A percentile compares a stretch with the other conserved stretches of the same genome.
Conservation (phyloP, 495 filamentous ascomycete species). For the Achaetomiella virescens region DNA sequence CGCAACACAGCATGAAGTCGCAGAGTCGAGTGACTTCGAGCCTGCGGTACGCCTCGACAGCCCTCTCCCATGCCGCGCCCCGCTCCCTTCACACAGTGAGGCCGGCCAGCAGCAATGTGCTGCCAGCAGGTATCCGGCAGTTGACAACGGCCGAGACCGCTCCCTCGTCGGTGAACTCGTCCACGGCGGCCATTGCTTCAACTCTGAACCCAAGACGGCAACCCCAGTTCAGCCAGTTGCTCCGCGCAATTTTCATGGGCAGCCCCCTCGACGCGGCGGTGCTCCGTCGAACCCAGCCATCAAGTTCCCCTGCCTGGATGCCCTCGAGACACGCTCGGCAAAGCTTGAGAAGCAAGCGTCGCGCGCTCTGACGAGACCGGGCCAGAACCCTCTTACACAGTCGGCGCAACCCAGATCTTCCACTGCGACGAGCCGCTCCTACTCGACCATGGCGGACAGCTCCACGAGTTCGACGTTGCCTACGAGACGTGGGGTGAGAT, state of each 20-base stretch:
- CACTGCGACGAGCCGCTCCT: conserved; percentile 67
- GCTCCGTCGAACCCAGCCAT: conserved; percentile 79
- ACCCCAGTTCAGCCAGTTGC: not conserved
- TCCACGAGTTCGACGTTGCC: conserved; percentile 80
- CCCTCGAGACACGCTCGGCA: conserved; percentile 75
- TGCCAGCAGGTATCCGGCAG: conserved; percentile 4
- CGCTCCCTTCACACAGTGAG: not conserved
- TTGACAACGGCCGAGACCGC: conserved; percentile 5
- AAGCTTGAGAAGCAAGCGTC: conserved; percentile 51
- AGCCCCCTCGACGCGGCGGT: conserved; percentile 31
- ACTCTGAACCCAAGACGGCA: conserved; percentile 14
- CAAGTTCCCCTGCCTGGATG: conserved; percentile 92
- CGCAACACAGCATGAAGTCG: conserved; percentile 18
- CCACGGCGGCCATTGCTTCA: not conserved
- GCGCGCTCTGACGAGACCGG: conserved; percentile 60
- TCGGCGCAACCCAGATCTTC: conserved; percentile 70
- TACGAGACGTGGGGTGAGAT: conserved; percentile 91
- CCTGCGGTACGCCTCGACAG: conserved; percentile 13
- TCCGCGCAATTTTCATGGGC: conserved; percentile 27
- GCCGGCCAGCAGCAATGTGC: conserved; percentile 10
- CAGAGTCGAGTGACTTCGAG: conserved; percentile 5
- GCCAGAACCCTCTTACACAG: conserved; percentile 91
- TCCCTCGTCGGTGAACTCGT: not conserved
- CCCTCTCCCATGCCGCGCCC: conserved; percentile 5
- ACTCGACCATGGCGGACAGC: conserved; percentile 87